These are phyloP conservation scores for Trametes punicea DNA, from an alignment of 768 basidiomycete species.

Conservation along the genomic window DNA sequence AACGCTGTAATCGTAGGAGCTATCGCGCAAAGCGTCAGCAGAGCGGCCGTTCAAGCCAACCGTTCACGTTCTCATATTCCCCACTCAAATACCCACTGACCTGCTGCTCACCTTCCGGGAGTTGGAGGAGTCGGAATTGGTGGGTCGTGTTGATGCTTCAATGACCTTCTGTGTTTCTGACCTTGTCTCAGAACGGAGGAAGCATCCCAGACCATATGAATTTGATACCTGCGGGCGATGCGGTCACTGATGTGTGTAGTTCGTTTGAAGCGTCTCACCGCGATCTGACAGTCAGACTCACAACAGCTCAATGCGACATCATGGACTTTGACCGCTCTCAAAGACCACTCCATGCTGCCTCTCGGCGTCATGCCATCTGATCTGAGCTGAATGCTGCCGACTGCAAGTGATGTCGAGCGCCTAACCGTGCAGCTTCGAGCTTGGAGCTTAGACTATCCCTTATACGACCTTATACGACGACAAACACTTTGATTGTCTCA, in stretches of 20 bases:
- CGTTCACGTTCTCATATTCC: constrained; percentile 69
- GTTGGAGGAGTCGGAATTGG: constrained; percentile 60
- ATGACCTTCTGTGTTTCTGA: not conserved
- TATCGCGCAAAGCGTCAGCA: constrained; percentile 49
- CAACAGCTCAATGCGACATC: constrained; percentile 47
- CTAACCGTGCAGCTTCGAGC: too few relatives aligned
- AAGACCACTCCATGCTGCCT: constrained; percentile 35
- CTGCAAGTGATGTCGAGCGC: too few relatives aligned
- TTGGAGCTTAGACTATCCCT: not conserved
- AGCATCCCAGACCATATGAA: constrained; percentile 75
- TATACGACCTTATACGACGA: not conserved
- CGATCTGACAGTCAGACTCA: not conserved
- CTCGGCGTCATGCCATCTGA: constrained; percentile 37
- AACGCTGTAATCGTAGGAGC: constrained; percentile 37
- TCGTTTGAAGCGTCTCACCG: not conserved
- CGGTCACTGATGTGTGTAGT: constrained; percentile 53
- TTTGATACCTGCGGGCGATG: constrained; percentile 54
- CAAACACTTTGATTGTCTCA: not conserved
- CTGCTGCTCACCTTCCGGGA: constrained; percentile 64
- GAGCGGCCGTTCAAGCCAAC: constrained; percentile 68
- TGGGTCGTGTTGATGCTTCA: constrained; percentile 31
- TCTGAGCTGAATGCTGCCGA: constrained; percentile 3
- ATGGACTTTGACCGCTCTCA: constrained; percentile 47
- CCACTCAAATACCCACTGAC: constrained; percentile 72
- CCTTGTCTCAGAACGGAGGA: constrained; percentile 38